These are phyloP conservation scores for Penicillium silybi DNA, from an alignment of 495 filamentous ascomycete species.

Conservation along the genomic window DNA sequence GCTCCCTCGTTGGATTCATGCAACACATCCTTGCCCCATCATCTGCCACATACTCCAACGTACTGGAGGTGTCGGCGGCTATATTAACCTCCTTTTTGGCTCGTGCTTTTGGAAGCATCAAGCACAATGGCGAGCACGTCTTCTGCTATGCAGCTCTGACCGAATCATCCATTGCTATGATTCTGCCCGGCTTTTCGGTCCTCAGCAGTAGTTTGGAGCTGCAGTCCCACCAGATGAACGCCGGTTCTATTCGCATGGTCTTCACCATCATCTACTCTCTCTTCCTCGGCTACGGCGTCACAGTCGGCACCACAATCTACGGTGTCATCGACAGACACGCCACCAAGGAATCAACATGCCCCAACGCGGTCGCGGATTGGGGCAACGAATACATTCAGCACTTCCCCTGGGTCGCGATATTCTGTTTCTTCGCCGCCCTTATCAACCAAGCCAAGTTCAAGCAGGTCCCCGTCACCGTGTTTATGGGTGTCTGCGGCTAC, in stretches of 20 bases:
- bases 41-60: conserved; percentile 73
- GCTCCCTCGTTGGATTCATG: conserved; percentile 74
- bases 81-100: conserved; percentile 80
- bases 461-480: conserved; percentile 74
- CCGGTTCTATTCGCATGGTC: conserved; percentile 86
- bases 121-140: conserved; percentile 34
- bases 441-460: conserved; percentile 86
- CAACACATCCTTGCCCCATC: conserved; percentile 71
- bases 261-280: conserved; percentile 91
- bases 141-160: conserved; percentile 90
- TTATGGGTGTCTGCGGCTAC: conserved; percentile 76
- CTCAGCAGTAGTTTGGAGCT: conserved; percentile 78
- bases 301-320: conserved; percentile 86
- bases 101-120: conserved; percentile 76
- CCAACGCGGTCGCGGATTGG: conserved; percentile 26
- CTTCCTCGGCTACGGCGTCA: conserved; percentile 93
- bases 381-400: conserved; percentile 32
- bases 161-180: conserved; percentile 83
- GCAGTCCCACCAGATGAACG: conserved; percentile 77
- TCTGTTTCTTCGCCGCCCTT: conserved; percentile 71
- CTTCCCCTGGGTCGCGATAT: conserved; percentile 64
- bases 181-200: conserved; percentile 81
- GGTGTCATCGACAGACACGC: conserved; percentile 72
- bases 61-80: conserved; percentile 82
- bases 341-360: conserved; percentile 63